Evolutionary conservation across 805 yeast genomes (phyloP), one percentile per base, ranked within the genome.

Genomic region (Lipomyces yamanashiensis): DNA sequence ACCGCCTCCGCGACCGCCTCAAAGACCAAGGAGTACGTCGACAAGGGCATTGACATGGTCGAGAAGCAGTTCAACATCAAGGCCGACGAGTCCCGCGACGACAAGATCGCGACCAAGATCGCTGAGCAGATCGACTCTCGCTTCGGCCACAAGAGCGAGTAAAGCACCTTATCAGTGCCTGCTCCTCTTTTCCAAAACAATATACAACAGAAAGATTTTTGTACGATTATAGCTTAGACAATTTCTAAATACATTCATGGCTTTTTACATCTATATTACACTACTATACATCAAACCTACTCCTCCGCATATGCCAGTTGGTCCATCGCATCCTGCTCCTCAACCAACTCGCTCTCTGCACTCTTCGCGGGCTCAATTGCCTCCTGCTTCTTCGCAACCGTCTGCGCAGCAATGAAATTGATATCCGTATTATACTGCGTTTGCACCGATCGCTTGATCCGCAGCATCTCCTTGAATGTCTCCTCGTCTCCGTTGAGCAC

Each of bases 391-490:
- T 34, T 37, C 37, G 67, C 67, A 10, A 64, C 65, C n/a, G 64
- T 59, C 59, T 65, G 68, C 9, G 71, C 62, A 8, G 73, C 73
- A 57, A 71, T 68, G 36, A 61, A 69, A 39, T 71, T 66, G 44
- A 71, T 56, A 44, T 71, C 74, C 9, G 71, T 67, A 41, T 70
- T 70, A 59, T 64, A 71, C 61, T 72, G 72, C 21, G 71, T 74
- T 50, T 65, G 68, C n/a, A 79, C 74, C 15, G 76, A 71, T 66
- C 90, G 80, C 72, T 86, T 88, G 65, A 79, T 77, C 52, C 87
- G 76, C 28, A 90, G 73, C 92, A 92, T 87, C 21, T 86, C 87
- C 70, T 88, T 90, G 74, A 83, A 91, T 0, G 88, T 83, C 2
- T 80, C 81, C 71, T 89, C 95, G 63, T 82, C 77, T 4, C 98